A percentile compares a stretch with the other conserved stretches of the same genome.
These are phyloP conservation scores for Fusarium drepaniforme DNA, from an alignment of 2,329 filamentous ascomycete genomes.

Conservation along the genomic window DNA sequence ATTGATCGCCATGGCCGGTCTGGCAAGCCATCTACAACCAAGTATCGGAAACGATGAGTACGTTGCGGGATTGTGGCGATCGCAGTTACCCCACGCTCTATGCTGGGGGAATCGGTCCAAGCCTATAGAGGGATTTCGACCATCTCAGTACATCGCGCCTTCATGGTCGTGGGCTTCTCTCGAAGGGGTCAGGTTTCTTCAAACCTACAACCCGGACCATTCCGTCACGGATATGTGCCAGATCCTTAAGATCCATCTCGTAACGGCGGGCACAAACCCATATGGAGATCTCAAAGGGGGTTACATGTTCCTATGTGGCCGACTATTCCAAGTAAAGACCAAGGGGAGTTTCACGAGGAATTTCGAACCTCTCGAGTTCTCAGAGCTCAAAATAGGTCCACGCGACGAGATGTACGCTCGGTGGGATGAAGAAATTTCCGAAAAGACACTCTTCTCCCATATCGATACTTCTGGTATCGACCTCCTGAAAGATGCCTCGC, in stretches of 20 bases:
- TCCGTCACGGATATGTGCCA: neutral
- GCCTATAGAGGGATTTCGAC: neutral
- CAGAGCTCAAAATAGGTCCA: neutral
- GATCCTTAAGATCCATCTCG: neutral
- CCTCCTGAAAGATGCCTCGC: neutral
- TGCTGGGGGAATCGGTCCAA: neutral
- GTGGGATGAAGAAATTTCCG: neutral
- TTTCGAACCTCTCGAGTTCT: neutral
- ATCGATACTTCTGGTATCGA: neutral
- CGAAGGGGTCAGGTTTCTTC: neutral
- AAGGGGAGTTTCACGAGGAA: neutral
- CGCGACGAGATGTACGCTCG: neutral
- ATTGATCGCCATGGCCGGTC: slow-evolving; percentile 2
- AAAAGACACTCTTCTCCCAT: neutral
- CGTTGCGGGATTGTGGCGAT: slow-evolving; percentile 6
- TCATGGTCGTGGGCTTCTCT: slow-evolving; percentile 17
- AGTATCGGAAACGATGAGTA: neutral
- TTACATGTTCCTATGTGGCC: neutral
- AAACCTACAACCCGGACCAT: neutral
- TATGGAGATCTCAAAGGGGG: neutral
- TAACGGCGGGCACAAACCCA: neutral
- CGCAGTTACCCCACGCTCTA: neutral
- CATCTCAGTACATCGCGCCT: slow-evolving; percentile 6
- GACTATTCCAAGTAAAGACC: neutral
- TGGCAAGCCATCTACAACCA: slow-evolving; percentile 1